Conservation (phyloP, 2,329 filamentous ascomycete genomes). For the Pyrenophora teres region DNA sequence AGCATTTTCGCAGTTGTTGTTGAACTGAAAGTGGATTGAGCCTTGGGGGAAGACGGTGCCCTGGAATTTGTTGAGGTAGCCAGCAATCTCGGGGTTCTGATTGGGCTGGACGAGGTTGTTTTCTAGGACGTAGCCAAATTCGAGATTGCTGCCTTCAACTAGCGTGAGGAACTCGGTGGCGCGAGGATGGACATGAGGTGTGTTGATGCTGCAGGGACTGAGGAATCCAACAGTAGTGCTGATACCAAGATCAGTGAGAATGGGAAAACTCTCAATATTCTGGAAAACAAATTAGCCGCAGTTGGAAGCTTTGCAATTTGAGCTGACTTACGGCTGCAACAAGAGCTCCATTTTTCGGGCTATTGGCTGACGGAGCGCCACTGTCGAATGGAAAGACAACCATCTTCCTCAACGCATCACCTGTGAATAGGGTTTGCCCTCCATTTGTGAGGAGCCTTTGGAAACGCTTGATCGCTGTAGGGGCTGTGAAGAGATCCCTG, state of each 20-base stretch:
- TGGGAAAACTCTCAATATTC: conserved; percentile 48
- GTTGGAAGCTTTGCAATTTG: not conserved
- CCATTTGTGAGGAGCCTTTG: conserved; percentile 40
- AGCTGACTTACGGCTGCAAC: conserved; percentile 30
- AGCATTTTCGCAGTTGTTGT: conserved; percentile 52
- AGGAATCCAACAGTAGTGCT: conserved; percentile 48
- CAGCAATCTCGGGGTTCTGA: conserved; percentile 47
- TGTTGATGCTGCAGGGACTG: conserved; percentile 54
- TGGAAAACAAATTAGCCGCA: conserved; percentile 12
- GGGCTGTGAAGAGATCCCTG: conserved; percentile 37
- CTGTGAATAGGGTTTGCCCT: conserved; percentile 37
- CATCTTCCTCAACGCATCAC: conserved; percentile 36
- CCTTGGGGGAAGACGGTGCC: conserved; percentile 56
- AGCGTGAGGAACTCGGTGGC: conserved; percentile 56
- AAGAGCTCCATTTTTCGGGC: conserved; percentile 60
- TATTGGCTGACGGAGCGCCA: conserved; percentile 46
- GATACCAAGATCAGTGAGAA: conserved; percentile 48
- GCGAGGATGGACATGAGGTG: conserved; percentile 55
- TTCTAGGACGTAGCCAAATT: conserved; percentile 55
- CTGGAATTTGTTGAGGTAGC: conserved; percentile 49
- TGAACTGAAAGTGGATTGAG: conserved; percentile 56
- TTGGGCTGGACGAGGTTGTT: conserved; percentile 48
- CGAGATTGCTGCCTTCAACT: conserved; percentile 47
- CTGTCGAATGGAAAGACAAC: conserved; percentile 68
- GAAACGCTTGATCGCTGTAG: conserved; percentile 48